Evolutionary conservation across 225 moss, liverwort and hornwort species (phyloP).

Genomic region (Pleurozium schreberi): DNA sequence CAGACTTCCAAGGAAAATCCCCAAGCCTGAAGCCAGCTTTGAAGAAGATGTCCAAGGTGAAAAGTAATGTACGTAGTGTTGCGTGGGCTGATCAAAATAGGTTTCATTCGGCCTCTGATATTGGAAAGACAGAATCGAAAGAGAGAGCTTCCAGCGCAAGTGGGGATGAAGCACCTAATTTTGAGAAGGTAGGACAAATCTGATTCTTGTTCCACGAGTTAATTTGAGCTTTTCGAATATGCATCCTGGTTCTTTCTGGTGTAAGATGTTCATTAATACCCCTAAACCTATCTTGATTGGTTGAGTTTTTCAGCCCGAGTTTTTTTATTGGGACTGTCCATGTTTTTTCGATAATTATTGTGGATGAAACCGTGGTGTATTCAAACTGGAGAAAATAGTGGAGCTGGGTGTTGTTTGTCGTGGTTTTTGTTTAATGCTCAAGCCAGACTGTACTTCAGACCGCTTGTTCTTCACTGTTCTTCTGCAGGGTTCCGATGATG

Average conservation of each 20-base stretch:
- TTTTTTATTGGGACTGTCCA: background rate
- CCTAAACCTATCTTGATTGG: background rate
- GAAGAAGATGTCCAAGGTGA: slow-evolving; percentile 37
- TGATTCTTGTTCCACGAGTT: background rate
- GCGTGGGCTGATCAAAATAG: slow-evolving; percentile 61
- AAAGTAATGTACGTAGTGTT: slow-evolving; percentile 32
- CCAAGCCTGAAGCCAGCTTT: slow-evolving; percentile 53
- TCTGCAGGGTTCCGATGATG: slow-evolving; percentile 10
- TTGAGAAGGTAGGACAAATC: background rate
- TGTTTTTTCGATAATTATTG: background rate
- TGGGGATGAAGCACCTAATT: background rate
- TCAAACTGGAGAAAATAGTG: background rate
- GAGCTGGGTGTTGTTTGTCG: background rate
- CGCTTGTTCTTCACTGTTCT: background rate
- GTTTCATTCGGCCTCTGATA: background rate
- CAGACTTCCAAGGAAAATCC: slow-evolving; percentile 6
- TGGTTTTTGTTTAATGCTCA: background rate
- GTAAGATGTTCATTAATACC: background rate
- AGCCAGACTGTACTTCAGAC: background rate
- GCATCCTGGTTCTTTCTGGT: background rate
- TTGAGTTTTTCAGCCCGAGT: background rate
- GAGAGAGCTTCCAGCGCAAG: background rate
- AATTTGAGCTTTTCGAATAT: background rate
- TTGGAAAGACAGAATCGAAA: background rate
- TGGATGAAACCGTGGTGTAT: background rate